Evolutionary conservation across 768 basidiomycete genomes (phyloP).

Genomic region (Filobasidium wieringae): DNA sequence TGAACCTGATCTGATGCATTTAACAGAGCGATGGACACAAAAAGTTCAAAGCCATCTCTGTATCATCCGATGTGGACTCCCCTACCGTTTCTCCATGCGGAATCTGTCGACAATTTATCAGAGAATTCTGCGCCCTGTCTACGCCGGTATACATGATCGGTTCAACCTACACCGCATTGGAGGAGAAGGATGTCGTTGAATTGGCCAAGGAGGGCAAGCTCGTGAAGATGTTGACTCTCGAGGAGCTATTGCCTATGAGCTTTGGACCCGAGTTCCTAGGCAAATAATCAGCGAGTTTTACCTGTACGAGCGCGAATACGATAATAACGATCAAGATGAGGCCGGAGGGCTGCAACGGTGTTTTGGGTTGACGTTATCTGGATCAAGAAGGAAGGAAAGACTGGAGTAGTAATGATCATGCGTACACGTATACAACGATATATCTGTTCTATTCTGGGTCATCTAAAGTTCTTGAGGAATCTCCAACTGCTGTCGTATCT

Average conservation of each 20-base stretch:
- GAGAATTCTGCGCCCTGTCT: conserved; percentile 39
- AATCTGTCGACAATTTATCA: conserved; percentile 70
- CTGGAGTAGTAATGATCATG: too few relatives aligned
- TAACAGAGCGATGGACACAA: conserved; percentile 64
- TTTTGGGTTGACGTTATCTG: too few relatives aligned
- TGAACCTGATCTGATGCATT: background rate
- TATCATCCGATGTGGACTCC: conserved; percentile 63
- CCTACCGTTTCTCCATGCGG: conserved; percentile 72
- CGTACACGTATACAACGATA: too few relatives aligned
- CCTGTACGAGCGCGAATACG: too few relatives aligned
- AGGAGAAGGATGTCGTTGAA: conserved; percentile 44
- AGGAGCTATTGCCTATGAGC: conserved; percentile 64
- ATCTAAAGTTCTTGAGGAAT: background rate
- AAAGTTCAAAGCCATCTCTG: conserved; percentile 62
- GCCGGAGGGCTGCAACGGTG: too few relatives aligned
- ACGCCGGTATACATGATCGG: conserved; percentile 41
- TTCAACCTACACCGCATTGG: conserved; percentile 18
- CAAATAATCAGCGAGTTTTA: too few relatives aligned
- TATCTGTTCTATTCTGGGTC: too few relatives aligned
- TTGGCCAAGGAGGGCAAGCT: conserved; percentile 46
- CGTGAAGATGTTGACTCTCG: conserved; percentile 53
- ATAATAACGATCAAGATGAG: too few relatives aligned
- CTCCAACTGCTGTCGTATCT: background rate
- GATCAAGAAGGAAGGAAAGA: too few relatives aligned
- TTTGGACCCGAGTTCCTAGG: conserved; percentile 80